Evolutionary conservation across 345 rosid genomes (phyloP).

Genomic region (Cochlearia excelsa): DNA sequence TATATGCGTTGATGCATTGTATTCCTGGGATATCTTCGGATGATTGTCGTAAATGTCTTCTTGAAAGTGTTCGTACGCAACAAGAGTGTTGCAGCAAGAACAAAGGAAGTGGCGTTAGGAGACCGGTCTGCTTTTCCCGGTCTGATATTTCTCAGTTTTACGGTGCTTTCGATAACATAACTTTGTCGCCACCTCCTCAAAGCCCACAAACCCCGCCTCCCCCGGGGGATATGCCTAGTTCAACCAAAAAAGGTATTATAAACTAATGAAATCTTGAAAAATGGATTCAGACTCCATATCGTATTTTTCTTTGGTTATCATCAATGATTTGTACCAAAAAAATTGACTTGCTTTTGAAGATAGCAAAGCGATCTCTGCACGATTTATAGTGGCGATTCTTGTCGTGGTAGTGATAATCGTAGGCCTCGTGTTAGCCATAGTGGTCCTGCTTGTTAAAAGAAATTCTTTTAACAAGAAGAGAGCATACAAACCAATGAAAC

Average conservation of each 20-base stretch:
- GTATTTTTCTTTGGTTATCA: not conserved
- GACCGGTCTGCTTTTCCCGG: not conserved
- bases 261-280: too few relatives aligned
- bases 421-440: too few relatives aligned
- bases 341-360: not conserved
- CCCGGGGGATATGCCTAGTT: not conserved
- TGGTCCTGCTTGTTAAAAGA: not conserved
- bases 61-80: not conserved
- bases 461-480: not conserved
- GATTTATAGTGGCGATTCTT: not conserved
- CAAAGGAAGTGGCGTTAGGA: not conserved
- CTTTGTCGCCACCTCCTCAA: not conserved
- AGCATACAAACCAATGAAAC: not conserved
- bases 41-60: not conserved
- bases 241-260: not conserved
- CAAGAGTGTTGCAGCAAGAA: not conserved
- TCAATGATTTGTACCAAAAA: not conserved
- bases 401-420: not conserved
- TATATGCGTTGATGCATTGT: constrained; percentile 23
- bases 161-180: not conserved
- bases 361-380: not conserved
- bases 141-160: not conserved
- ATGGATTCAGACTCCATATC: not conserved
- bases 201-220: not conserved
- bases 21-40: constrained; percentile 5